Evolutionary conservation across 768 basidiomycete genomes (phyloP).

Genomic region (Crepidotus variabilis): DNA sequence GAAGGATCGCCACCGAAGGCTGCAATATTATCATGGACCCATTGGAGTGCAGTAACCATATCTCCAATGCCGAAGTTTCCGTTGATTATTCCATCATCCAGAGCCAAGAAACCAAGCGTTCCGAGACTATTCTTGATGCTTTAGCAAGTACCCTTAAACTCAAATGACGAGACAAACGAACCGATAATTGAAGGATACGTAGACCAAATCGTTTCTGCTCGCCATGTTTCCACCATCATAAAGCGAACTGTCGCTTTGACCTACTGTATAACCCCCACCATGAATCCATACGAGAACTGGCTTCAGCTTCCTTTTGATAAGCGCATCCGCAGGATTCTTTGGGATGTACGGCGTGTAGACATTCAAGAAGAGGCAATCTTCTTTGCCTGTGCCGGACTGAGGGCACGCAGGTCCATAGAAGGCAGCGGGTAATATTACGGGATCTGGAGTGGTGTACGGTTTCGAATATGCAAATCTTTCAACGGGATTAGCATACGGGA

Average conservation of each 20-base stretch:
- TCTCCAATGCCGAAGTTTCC: not conserved
- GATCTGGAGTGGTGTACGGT: slow-evolving; percentile 14
- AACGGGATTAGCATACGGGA: slow-evolving; percentile 44
- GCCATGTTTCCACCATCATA: slow-evolving; percentile 42
- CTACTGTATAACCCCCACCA: slow-evolving; percentile 40
- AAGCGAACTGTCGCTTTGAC: slow-evolving; percentile 32
- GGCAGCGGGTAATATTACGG: slow-evolving; percentile 26
- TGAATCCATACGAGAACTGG: slow-evolving; percentile 53
- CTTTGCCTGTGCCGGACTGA: slow-evolving; percentile 27
- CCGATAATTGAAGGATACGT: slow-evolving; percentile 40
- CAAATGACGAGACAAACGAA: slow-evolving; percentile 18
- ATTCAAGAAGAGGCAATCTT: slow-evolving; percentile 47
- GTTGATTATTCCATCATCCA: not conserved
- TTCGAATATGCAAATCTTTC: slow-evolving; percentile 39
- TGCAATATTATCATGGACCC: not conserved
- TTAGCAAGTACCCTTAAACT: slow-evolving; percentile 9
- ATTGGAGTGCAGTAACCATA: not conserved
- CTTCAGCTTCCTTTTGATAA: slow-evolving; percentile 19
- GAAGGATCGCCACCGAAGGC: slow-evolving; percentile 1
- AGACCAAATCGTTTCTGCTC: slow-evolving; percentile 36
- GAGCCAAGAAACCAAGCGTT: not conserved
- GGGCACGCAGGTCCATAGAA: slow-evolving; percentile 30
- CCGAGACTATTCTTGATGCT: not conserved
- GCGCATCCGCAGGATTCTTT: slow-evolving; percentile 5
- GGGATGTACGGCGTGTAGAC: slow-evolving; percentile 39